Base-by-base conservation (phyloP, 2,329 filamentous ascomycete genomes). In the Pseudodiploospora longispora region DNA sequence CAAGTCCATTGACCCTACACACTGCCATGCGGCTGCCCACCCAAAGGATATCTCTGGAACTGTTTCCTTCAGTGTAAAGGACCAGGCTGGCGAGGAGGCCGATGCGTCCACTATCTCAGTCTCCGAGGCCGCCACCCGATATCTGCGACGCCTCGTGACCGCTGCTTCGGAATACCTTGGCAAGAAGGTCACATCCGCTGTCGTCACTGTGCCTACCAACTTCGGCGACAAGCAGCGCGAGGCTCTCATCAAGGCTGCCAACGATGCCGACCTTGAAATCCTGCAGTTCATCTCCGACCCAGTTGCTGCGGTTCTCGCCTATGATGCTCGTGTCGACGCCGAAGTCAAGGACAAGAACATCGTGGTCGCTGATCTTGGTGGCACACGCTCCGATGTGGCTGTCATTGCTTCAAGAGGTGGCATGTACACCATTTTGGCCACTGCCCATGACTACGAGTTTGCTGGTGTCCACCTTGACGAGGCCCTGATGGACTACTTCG, bases 341-440 rank as follows among this genome's bases (percentile, higher is more conserved):
- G 73, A 80, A 53, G 64, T 85, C 40, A 71, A 82, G 53, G 93
- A 98, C 74, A 96, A 96, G 78, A 81, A 86, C 50, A 71, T 95
- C 44, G 83, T 97, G 5, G 89, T 98, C 27, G 89, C 87, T 47
- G 93, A 98, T 59, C 75, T 98, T 38, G 93, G 93, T 58, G 91
- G 89, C 54, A 96, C 87, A 42, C 83, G 91, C 56, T 94, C 89
- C 28, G 93, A 98, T 63, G 85, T 95, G 45, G 81, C 91, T 36
- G 85, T 98, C 40, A 73, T 98, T 52, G 87, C 90, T 52, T 95
- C 87, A 59, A 82, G 91, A 65, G 89, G 89, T 50, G 93, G 93
- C 62, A 91, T 97, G 74, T 97, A 97, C 76, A 96, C 88, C 48
- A 82, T 96, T 57, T 76, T 98, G 47, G 89, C 93, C 19, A 95